phyloP scores from a whole-genome alignment of 345 rosid species.

The Populus deltoides region DNA sequence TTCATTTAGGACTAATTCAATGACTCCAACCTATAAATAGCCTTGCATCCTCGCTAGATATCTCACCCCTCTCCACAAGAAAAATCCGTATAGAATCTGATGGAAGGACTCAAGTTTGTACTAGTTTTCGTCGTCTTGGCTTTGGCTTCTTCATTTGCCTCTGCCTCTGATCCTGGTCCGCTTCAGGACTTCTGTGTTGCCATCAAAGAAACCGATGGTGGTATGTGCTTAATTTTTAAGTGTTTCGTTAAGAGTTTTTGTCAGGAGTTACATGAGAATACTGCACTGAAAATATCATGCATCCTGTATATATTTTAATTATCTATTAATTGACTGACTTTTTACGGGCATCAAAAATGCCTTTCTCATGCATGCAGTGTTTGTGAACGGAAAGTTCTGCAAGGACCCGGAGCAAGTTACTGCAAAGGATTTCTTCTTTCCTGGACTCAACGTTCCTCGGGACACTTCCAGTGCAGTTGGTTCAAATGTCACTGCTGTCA shows the following conservation, averaged over 20 bases:
- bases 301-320: background rate
- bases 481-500: background rate
- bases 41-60: background rate
- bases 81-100: background rate
- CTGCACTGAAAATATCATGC: background rate
- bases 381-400: conserved; percentile 10
- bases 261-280: too few relatives aligned
- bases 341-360: too few relatives aligned
- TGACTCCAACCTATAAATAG: background rate
- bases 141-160: background rate
- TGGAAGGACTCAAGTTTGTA: background rate
- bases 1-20: background rate
- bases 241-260: too few relatives aligned
- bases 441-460: background rate
- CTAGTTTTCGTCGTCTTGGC: background rate
- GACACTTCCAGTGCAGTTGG: background rate
- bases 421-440: background rate
- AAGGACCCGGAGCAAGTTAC: background rate
- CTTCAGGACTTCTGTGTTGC: conserved; percentile 19
- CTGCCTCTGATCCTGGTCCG: conserved; percentile 10
- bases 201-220: background rate
- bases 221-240: background rate
- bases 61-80: background rate
- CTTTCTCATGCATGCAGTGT: background rate
- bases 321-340: background rate